Percentiles rank a stretch among this genome's conserved stretches.
Evolutionary conservation across 1,139 yeast genomes (phyloP).

Genomic region (Pichia cactophila): DNA sequence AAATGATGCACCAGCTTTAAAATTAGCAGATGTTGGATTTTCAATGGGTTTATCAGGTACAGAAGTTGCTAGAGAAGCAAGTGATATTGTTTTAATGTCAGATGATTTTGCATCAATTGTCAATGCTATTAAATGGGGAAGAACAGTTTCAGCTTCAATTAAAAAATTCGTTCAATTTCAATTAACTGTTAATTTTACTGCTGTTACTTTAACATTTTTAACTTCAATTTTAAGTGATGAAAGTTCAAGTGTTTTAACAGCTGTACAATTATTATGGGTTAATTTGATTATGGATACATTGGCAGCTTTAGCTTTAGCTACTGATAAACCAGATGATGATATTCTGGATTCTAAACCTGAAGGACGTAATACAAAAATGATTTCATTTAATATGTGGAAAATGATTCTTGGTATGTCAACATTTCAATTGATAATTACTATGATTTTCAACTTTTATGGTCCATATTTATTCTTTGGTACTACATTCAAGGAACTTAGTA

Average conservation of each 20-base stretch:
- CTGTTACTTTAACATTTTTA: conserved; percentile 86
- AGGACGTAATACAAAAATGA: conserved; percentile 72
- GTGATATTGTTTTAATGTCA: conserved; percentile 90
- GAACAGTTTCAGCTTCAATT: conserved; percentile 92
- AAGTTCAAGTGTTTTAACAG: conserved; percentile 83
- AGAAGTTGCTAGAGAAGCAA: conserved; percentile 91
- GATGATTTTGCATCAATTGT: conserved; percentile 94
- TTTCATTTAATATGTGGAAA: conserved; percentile 93
- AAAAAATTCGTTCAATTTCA: conserved; percentile 95
- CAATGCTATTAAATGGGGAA: conserved; percentile 98
- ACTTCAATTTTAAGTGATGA: conserved; percentile 81
- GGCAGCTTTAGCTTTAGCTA: conserved; percentile 95
- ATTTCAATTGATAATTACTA: conserved; percentile 72
- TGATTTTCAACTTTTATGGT: conserved; percentile 77
- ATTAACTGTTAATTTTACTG: conserved; percentile 91
- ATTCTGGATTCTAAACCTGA: conserved; percentile 78
- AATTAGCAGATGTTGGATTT: conserved; percentile 86
- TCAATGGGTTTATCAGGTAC: conserved; percentile 94
- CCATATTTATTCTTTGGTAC: conserved; percentile 45
- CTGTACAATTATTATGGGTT: conserved; percentile 96
- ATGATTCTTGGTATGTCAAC: conserved; percentile 88
- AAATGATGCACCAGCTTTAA: conserved; percentile 91
- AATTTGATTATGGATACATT: conserved; percentile 96
- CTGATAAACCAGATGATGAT: conserved; percentile 88
- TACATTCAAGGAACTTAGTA: conserved; percentile 25